These are phyloP conservation scores for Suillus discolor DNA, from an alignment of 768 basidiomycete species.

Conservation along the genomic window DNA sequence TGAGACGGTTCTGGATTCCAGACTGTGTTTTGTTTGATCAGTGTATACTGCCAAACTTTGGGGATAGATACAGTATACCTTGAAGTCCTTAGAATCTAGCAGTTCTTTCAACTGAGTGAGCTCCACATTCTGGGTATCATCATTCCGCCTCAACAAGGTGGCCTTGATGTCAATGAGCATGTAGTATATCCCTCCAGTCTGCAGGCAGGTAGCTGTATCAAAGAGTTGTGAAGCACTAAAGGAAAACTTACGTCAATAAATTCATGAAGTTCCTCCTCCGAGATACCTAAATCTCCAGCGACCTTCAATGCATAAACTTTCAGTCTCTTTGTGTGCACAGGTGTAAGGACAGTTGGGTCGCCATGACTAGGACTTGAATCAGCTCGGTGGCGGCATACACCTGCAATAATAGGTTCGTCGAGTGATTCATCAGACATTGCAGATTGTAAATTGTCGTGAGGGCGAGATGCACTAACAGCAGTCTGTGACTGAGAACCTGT, in stretches of 20 bases:
- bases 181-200: background rate
- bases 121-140: too few species aligned
- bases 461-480: background rate
- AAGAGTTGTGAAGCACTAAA: too few species aligned
- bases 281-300: background rate
- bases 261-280: background rate
- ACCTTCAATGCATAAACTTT: background rate
- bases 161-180: constrained; percentile 1
- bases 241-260: background rate
- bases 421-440: background rate
- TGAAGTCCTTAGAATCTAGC: background rate
- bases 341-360: background rate
- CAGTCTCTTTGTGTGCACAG: background rate
- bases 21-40: background rate
- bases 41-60: too few species aligned
- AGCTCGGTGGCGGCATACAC: background rate
- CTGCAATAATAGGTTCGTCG: background rate
- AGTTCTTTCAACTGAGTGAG: background rate
- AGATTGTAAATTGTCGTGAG: too few species aligned
- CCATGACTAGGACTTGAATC: background rate
- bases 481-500: background rate
- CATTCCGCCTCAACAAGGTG: too few species aligned
- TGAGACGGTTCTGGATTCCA: background rate
- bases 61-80: background rate
- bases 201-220: too few species aligned